Evolutionary conservation across 2,329 filamentous ascomycete genomes (phyloP).

Genomic region (Colletotrichum nymphaeae): DNA sequence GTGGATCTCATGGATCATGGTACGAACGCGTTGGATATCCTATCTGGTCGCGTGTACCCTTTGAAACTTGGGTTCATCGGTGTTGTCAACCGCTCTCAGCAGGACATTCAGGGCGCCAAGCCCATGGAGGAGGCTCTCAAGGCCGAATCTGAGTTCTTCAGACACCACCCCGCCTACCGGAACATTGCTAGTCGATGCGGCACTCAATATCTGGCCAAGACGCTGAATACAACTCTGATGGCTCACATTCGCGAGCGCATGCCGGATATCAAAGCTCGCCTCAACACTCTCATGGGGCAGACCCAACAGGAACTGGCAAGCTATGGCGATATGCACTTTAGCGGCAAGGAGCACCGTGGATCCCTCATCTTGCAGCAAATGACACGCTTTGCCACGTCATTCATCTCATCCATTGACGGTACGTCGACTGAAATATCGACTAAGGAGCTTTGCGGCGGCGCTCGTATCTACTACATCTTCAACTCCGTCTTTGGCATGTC

Average conservation of each 20-base stretch:
- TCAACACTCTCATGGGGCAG: conserved; percentile 99
- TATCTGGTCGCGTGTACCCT: conserved; percentile 97
- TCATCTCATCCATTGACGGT: conserved; percentile 98
- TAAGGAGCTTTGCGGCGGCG: conserved; percentile 95
- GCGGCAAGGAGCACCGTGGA: conserved; percentile 94
- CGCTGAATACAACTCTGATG: conserved; percentile 95
- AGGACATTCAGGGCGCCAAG: conserved; percentile 97
- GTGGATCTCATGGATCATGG: conserved; percentile 99
- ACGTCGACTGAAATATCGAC: conserved; percentile 99
- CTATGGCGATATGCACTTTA: conserved; percentile 98
- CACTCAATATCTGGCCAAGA: conserved; percentile 94
- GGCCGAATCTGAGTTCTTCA: conserved; percentile 94
- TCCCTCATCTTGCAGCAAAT: conserved; percentile 96
- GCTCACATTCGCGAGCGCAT: conserved; percentile 93
- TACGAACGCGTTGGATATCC: conserved; percentile 95
- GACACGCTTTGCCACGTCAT: conserved; percentile 97
- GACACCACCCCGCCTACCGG: conserved; percentile 94
- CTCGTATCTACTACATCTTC: conserved; percentile 98
- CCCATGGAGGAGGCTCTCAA: conserved; percentile 92
- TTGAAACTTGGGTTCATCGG: conserved; percentile 98
- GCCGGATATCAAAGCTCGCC: conserved; percentile 96
- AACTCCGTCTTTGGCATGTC: conserved; percentile 99
- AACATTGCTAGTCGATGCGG: conserved; percentile 96
- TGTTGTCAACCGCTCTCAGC: conserved; percentile 96
- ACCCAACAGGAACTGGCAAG: conserved; percentile 98